These are phyloP conservation scores for Sclerotinia subarctica DNA, from an alignment of 2,329 filamentous ascomycete species.

Conservation along the genomic window DNA sequence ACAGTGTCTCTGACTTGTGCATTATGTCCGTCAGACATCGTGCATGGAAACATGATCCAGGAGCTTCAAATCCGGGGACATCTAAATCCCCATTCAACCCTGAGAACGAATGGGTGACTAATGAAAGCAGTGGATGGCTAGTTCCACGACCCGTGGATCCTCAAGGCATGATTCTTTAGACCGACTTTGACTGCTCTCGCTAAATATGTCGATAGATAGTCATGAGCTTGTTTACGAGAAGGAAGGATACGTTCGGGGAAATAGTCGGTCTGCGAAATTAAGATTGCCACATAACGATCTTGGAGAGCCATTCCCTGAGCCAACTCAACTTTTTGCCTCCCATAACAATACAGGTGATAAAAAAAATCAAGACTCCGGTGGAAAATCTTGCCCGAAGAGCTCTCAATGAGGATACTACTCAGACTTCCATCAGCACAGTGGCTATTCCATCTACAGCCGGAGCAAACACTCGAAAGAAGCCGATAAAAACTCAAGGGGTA, in stretches of 20 bases:
- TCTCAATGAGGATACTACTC: not conserved
- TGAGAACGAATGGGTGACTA: not conserved
- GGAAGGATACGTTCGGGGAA: not conserved
- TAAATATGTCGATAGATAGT: not conserved
- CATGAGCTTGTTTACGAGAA: not conserved
- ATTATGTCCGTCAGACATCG: not conserved
- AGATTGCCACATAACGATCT: not conserved
- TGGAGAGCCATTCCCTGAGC: not conserved
- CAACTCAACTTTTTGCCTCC: not conserved
- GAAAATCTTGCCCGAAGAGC: not conserved
- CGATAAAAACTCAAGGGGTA: not conserved
- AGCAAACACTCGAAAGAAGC: not conserved
- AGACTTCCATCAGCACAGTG: not conserved
- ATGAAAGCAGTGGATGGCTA: not conserved
- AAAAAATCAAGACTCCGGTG: not conserved
- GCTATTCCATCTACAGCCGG: not conserved
- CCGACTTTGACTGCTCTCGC: not conserved
- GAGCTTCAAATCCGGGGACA: not conserved
- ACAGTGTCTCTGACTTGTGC: too few species aligned
- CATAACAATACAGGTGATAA: not conserved
- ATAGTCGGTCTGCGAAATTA: fast-evolving
- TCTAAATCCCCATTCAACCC: not conserved
- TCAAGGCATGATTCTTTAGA: not conserved
- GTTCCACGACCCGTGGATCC: not conserved
- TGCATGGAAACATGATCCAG: not conserved